These are phyloP conservation scores for Globisporangium nodosum DNA, from an alignment of 352 stramenopile species.

Conservation along the genomic window DNA sequence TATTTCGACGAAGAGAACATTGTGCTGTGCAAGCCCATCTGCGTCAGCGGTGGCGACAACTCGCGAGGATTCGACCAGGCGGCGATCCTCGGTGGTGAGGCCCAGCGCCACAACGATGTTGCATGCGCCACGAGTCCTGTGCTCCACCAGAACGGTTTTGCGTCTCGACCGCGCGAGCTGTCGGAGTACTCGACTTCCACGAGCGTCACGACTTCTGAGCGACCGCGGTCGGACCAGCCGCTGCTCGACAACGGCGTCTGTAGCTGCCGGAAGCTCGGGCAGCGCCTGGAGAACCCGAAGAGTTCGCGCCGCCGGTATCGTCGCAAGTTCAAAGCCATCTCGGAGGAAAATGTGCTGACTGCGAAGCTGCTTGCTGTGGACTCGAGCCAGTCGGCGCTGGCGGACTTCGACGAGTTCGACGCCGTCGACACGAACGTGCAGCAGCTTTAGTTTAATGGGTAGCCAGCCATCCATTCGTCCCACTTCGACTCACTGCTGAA, in stretches of 20 bases:
- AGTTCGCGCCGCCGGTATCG: constrained; percentile 12
- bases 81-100: not conserved
- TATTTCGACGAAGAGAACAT: constrained; percentile 27
- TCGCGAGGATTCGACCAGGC: not conserved
- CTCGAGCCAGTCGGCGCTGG: constrained; percentile 1
- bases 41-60: constrained; percentile 16
- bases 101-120: not conserved
- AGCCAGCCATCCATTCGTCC: not conserved
- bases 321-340: constrained; percentile 17
- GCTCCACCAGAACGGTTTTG: not conserved
- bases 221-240: not conserved
- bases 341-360: constrained; percentile 25
- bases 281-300: constrained; percentile 20
- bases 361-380: constrained; percentile 24
- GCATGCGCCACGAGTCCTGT: not conserved
- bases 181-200: constrained; percentile 1
- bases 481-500: not conserved
- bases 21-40: constrained; percentile 18
- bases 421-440: constrained; percentile 4
- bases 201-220: constrained; percentile 2
- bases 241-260: constrained; percentile 5
- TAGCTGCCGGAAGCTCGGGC: constrained; percentile 22
- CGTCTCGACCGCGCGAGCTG: not conserved
- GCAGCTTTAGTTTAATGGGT: not conserved
- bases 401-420: constrained; percentile 12